These are phyloP conservation scores for Trametes versicolor DNA, from an alignment of 1,284 basidiomycete species.

Conservation along the genomic window DNA sequence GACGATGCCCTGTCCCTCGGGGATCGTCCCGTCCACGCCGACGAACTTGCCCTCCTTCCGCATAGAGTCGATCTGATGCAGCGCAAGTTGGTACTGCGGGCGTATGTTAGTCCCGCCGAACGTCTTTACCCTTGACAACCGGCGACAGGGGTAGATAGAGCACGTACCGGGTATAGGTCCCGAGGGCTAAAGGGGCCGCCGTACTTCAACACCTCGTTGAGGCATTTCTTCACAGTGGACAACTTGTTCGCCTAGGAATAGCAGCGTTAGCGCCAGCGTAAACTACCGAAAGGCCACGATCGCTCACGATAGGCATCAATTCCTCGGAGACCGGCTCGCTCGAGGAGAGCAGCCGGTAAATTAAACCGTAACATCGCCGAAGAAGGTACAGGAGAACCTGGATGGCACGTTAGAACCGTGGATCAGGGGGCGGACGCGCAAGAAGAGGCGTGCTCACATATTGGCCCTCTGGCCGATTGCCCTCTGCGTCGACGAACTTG, in stretches of 20 bases:
- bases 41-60: conserved; percentile 94
- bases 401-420: conserved; percentile 9
- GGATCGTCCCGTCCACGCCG: conserved; percentile 84
- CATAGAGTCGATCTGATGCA: conserved; percentile 95
- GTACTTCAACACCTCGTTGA: conserved; percentile 97
- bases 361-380: conserved; percentile 95
- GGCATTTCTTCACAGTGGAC: conserved; percentile 93
- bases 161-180: conserved; percentile 91
- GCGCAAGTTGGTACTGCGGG: conserved; percentile 88
- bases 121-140: not conserved
- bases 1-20: conserved; percentile 97
- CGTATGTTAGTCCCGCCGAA: not conserved
- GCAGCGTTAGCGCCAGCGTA: conserved; percentile 1
- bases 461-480: conserved; percentile 91
- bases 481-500: conserved; percentile 96
- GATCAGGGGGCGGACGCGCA: not conserved
- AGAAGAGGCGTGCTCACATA: conserved; percentile 64
- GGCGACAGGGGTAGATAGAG: conserved; percentile 2
- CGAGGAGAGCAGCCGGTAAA: conserved; percentile 95
- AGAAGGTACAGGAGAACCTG: conserved; percentile 94
- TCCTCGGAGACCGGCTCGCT: conserved; percentile 99
- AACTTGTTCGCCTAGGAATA: conserved; percentile 87
- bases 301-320: conserved; percentile 91
- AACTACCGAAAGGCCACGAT: conserved; percentile 11
- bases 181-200: conserved; percentile 96